Evolutionary conservation across 345 rosid species (phyloP).

Genomic region (Hypericum perforatum): DNA sequence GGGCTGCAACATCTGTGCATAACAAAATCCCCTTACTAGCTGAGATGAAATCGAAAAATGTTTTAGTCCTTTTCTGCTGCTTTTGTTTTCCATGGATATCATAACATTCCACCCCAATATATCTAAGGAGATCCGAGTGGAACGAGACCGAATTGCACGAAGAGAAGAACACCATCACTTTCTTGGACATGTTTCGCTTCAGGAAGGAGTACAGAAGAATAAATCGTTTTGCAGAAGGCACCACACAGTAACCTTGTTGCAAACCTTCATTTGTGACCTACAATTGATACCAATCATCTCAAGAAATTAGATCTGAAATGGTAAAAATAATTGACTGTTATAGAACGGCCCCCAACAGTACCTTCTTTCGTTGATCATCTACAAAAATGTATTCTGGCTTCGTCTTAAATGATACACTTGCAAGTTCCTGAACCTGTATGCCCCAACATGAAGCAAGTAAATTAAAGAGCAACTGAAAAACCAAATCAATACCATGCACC

Average conservation of each 20-base stretch:
- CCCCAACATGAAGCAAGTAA: not conserved
- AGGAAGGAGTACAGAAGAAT: conserved; percentile 76
- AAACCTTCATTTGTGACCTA: conserved; percentile 96
- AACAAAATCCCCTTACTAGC: conserved; percentile 88
- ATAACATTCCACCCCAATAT: conserved; percentile 60
- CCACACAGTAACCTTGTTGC: conserved; percentile 92
- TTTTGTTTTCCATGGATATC: conserved; percentile 95
- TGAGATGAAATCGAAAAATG: conserved; percentile 90
- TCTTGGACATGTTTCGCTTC: conserved; percentile 80
- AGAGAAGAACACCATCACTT: conserved; percentile 97
- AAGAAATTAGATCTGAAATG: too few species aligned
- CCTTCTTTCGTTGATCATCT: too few species aligned
- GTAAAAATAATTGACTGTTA: too few species aligned
- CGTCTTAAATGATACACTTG: too few species aligned
- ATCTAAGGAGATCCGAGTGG: conserved; percentile 77
- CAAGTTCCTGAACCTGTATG: too few species aligned
- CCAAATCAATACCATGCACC: not conserved
- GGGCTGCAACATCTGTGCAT: conserved; percentile 97
- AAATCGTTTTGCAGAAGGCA: conserved; percentile 75
- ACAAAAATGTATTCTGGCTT: too few species aligned
- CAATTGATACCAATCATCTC: conserved; percentile 7
- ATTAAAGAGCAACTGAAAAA: not conserved
- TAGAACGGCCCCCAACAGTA: too few species aligned
- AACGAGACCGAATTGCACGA: conserved; percentile 94
- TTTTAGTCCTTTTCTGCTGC: conserved; percentile 81